A percentile compares a stretch with the other conserved stretches of the same genome.
These are phyloP conservation scores for Xylaria nigripes DNA, from an alignment of 495 filamentous ascomycete genomes.

Conservation along the genomic window DNA sequence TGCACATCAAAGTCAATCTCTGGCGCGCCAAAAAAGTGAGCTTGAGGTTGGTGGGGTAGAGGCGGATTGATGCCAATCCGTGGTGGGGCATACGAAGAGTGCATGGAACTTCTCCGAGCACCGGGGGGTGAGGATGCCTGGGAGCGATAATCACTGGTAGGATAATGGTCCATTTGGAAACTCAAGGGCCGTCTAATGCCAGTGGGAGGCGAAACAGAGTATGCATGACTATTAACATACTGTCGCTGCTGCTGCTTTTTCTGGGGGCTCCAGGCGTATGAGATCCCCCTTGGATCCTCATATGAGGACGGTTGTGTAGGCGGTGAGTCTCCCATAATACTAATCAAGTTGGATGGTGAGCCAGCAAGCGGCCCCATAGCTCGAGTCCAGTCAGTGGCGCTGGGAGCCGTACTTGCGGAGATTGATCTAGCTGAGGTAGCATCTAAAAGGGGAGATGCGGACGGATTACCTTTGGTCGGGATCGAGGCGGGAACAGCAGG, in stretches of 20 bases:
- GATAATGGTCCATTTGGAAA: slow-evolving; percentile 45
- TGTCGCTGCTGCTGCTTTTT: slow-evolving; percentile 29
- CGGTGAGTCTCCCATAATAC: slow-evolving; percentile 45
- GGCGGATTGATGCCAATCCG: slow-evolving; percentile 51
- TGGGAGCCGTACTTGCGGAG: slow-evolving; percentile 40
- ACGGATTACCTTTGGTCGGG: slow-evolving; percentile 29
- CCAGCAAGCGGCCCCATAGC: slow-evolving; percentile 40
- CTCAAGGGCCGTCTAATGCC: slow-evolving; percentile 40
- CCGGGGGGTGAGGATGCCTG: slow-evolving; percentile 37
- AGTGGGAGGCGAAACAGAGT: slow-evolving; percentile 42
- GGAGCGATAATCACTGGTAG: slow-evolving; percentile 35
- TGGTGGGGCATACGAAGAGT: slow-evolving; percentile 44
- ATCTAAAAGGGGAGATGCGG: slow-evolving; percentile 36
- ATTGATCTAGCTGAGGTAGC: slow-evolving; percentile 38
- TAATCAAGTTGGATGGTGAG: slow-evolving; percentile 49
- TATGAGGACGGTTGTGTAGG: slow-evolving; percentile 48
- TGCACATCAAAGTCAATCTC: slow-evolving; percentile 62
- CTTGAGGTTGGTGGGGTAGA: slow-evolving; percentile 71
- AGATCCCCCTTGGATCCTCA: slow-evolving; percentile 37
- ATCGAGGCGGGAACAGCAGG: slow-evolving; percentile 28
- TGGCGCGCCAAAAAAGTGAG: slow-evolving; percentile 58
- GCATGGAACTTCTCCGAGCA: slow-evolving; percentile 49
- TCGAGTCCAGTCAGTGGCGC: slow-evolving; percentile 46
- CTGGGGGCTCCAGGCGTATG: slow-evolving; percentile 35
- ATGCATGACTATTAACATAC: slow-evolving; percentile 29